A percentile compares a stretch with the other conserved stretches of the same genome.
These are phyloP conservation scores for Breynia disticha DNA, from an alignment of 441 rosid genomes.

Conservation along the genomic window DNA sequence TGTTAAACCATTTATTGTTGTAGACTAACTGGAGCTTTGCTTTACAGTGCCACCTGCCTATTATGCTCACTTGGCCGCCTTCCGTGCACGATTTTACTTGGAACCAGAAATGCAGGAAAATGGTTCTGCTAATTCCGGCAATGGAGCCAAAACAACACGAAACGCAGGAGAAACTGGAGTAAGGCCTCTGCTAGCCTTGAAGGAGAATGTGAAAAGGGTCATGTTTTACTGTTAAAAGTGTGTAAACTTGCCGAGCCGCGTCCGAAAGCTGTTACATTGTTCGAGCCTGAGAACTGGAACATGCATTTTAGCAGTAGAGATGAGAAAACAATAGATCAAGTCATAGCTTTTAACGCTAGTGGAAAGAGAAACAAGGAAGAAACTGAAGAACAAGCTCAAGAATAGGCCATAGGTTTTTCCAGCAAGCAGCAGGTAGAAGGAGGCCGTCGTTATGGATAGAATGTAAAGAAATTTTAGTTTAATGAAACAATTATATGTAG, in stretches of 20 bases:
- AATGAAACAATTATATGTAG: constrained; percentile 16
- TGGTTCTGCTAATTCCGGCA: constrained; percentile 33
- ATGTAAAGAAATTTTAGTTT: constrained; percentile 30
- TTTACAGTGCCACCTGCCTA: constrained; percentile 94
- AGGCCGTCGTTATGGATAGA: constrained; percentile 7
- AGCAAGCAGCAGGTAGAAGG: not conserved
- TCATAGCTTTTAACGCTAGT: not conserved
- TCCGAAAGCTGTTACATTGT: not conserved
- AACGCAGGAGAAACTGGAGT: constrained; percentile 48
- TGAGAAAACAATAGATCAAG: not conserved
- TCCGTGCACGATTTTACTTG: constrained; percentile 91
- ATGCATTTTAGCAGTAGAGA: not conserved
- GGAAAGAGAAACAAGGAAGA: not conserved
- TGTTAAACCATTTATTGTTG: too few relatives aligned
- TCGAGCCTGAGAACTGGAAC: not conserved
- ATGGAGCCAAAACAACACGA: constrained; percentile 26
- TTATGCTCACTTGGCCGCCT: constrained; percentile 96
- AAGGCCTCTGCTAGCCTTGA: constrained; percentile 81
- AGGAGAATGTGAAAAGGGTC: constrained; percentile 96
- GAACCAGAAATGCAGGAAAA: constrained; percentile 89
- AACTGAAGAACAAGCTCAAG: not conserved
- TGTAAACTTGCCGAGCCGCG: not conserved
- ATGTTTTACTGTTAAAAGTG: constrained; percentile 80
- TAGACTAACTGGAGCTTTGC: not conserved
- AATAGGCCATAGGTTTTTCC: constrained; percentile 5